Evolutionary conservation across 139 green algal species (phyloP).

Genomic region (Eudorina sp.): DNA sequence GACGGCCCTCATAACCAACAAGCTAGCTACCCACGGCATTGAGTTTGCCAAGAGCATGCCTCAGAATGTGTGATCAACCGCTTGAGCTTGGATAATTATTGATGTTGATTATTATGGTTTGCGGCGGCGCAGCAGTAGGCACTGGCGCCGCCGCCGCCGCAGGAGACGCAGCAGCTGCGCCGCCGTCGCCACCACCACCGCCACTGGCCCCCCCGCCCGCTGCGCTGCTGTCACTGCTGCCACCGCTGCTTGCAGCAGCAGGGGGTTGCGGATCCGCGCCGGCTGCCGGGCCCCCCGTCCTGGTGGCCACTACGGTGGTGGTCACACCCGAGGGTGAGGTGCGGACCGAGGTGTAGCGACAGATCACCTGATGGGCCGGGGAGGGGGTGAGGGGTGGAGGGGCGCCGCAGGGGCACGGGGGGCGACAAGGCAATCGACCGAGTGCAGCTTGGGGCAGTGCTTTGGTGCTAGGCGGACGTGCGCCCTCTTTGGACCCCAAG

Average conservation of each 20-base stretch:
- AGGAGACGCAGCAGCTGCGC: no score
- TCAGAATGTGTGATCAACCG: background rate
- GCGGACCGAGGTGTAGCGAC: background rate
- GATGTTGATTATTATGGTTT: background rate
- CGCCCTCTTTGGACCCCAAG: no score
- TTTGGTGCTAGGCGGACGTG: no score
- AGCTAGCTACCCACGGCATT: no score
- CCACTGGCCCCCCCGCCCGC: background rate
- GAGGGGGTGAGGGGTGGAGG: no score
- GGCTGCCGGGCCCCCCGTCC: background rate
- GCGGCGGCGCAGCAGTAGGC: background rate
- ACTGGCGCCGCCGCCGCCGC: background rate
- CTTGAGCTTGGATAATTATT: background rate
- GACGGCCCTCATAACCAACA: no score
- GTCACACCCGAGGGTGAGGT: background rate
- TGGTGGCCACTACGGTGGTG: background rate
- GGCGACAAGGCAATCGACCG: no score
- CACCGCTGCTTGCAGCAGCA: background rate
- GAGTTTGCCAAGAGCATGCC: no score
- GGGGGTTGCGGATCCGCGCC: no score
- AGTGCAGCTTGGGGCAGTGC: no score
- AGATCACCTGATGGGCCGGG: no score
- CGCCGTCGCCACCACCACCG: background rate
- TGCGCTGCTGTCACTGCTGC: background rate
- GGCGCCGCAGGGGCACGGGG: no score